A percentile compares a stretch with the other conserved stretches of the same genome.
Conservation (phyloP, 2,329 filamentous ascomycete genomes). For the Cytospora piceicola region DNA sequence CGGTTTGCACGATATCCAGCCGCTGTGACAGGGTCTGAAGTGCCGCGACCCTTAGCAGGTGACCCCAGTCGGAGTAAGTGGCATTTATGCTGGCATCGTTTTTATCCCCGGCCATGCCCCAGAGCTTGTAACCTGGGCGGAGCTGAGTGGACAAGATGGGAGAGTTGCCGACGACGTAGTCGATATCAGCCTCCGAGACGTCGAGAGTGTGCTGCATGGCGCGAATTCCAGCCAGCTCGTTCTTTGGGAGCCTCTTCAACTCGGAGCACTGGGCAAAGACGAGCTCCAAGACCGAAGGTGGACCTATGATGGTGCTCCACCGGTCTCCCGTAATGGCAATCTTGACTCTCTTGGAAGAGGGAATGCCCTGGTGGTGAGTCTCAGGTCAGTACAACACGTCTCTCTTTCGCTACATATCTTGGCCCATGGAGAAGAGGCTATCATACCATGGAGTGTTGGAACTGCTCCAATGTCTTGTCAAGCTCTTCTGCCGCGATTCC, state of each 20-base stretch:
- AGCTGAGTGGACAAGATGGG: conserved; percentile 5
- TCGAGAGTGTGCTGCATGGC: conserved; percentile 17
- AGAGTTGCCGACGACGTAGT: conserved; percentile 8
- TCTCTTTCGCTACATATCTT: neutral
- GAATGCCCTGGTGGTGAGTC: neutral
- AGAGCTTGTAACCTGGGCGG: conserved; percentile 3
- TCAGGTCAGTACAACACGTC: conserved; percentile 1
- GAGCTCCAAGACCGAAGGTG: conserved; percentile 12
- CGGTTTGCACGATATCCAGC: neutral
- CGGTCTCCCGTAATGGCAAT: conserved; percentile 13
- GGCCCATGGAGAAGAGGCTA: neutral
- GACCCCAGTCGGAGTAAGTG: conserved; percentile 4
- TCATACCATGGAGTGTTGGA: conserved; percentile 11
- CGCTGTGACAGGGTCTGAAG: conserved; percentile 10
- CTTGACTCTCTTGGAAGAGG: conserved; percentile 13
- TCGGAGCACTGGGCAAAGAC: conserved; percentile 14
- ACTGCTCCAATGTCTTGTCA: conserved; percentile 2
- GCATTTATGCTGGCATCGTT: neutral
- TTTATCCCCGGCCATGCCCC: conserved; percentile 8
- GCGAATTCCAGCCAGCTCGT: conserved; percentile 13
- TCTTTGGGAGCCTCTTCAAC: conserved; percentile 7
- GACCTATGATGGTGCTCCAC: conserved; percentile 17
- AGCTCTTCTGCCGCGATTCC: conserved; percentile 8
- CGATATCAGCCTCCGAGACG: conserved; percentile 4
- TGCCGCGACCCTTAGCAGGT: conserved; percentile 3